Evolutionary conservation across 176 grass and related monocot species (phyloP), one percentile per base, ranked within the genome.

Genomic region (Eragrostis curvula): DNA sequence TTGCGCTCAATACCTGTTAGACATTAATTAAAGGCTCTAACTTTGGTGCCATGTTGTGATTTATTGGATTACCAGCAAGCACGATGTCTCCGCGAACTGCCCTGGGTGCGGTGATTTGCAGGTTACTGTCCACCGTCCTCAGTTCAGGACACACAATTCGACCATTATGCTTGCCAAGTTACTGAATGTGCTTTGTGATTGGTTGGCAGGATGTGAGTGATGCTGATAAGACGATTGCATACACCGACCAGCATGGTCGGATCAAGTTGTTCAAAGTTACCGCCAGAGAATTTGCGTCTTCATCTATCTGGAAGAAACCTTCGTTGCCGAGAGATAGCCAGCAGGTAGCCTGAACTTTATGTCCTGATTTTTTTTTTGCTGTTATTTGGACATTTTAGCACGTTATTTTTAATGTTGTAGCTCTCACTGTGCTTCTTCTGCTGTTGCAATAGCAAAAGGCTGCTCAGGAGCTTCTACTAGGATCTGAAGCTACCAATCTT

Each of bases 251-350:
- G 67, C 32, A 87, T 57, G 91, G 88, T 64, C 73, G 69, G 61
- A 86, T 97, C 66, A 87, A 86, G 82, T 73, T 88, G 42, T 93
- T 93, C 63, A 91, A 80, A 64, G 85, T 91, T 65, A 81, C 87
- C 23, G 69, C 86, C 44, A 97, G 76, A 59, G 86, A 97, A n/a
- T 61, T 97, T 11, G 64, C 57, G 2, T 93, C 88, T 8, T 88
- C 89, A 24, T 91, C 81, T 17, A 87, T 91, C 58, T 88, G 89
- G 89, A 68, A 73, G 72, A 91, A 91, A 44, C 85, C 85, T 68
- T 75, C 65, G 49, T 12, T 78, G 42, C 59, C 11, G 0, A 88
- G n/a, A 46, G 48, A 86, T 18, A 83, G 1, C 6, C 28, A 27
- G 13, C 84, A 15, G 28, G 13, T 18, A 11, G 25, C 77, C 0